These are phyloP conservation scores for Globisporangium lucens DNA, from an alignment of 352 stramenopile species.

Conservation along the genomic window DNA sequence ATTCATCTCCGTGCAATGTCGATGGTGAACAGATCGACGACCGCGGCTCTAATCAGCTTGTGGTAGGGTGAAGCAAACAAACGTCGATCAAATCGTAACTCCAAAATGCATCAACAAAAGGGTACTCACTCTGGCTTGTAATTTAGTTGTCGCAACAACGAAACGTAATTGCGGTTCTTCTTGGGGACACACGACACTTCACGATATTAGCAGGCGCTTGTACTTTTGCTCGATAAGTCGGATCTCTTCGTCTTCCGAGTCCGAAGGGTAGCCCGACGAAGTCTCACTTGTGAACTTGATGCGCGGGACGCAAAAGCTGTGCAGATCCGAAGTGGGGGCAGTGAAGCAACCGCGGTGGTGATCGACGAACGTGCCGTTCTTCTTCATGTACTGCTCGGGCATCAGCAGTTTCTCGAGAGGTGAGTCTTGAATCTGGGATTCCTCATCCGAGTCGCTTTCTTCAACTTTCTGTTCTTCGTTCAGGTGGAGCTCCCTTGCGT, in stretches of 20 bases:
- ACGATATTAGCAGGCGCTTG: constrained; percentile 37
- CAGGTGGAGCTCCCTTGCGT: background rate
- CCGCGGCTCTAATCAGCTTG: constrained; percentile 9
- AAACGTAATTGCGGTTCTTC: background rate
- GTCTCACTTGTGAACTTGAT: constrained; percentile 59
- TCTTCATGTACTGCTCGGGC: constrained; percentile 46
- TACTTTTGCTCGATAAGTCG: constrained; percentile 79
- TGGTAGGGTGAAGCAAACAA: background rate
- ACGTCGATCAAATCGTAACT: background rate
- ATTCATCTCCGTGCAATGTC: background rate
- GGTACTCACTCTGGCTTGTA: background rate
- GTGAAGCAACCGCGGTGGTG: constrained; percentile 54
- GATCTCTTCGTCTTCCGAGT: constrained; percentile 77
- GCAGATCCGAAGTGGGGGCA: constrained; percentile 40
- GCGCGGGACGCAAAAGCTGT: constrained; percentile 74
- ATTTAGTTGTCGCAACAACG: background rate
- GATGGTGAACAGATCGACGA: background rate
- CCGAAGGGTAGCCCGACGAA: constrained; percentile 24
- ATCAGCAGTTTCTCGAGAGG: constrained; percentile 29
- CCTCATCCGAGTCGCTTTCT: constrained; percentile 5
- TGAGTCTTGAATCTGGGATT: background rate
- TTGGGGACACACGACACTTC: constrained; percentile 4
- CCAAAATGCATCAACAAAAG: background rate
- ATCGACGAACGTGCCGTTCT: constrained; percentile 44
- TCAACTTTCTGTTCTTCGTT: constrained; percentile 17